These are phyloP conservation scores for Aspergillus quadrilineatus DNA, from an alignment of 2,329 filamentous ascomycete genomes.

Conservation along the genomic window DNA sequence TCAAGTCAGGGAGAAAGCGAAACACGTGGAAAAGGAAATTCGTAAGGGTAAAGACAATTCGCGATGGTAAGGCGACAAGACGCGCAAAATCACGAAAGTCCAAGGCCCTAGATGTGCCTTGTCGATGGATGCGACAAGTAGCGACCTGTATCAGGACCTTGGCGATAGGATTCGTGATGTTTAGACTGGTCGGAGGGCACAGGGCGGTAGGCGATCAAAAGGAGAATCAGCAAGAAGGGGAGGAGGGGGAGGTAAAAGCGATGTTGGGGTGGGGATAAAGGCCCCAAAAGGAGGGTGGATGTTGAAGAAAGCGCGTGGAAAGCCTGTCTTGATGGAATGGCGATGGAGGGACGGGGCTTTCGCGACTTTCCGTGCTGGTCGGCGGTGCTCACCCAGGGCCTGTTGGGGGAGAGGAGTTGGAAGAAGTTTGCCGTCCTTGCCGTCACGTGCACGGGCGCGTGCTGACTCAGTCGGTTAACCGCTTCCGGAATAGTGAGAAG, in stretches of 20 bases:
- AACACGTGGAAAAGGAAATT: constrained; percentile 21
- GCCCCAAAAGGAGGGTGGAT: constrained; percentile 25
- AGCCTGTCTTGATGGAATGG: constrained; percentile 37
- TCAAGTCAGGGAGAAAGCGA: constrained; percentile 19
- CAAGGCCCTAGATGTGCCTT: constrained; percentile 21
- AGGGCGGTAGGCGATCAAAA: constrained; percentile 24
- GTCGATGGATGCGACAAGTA: constrained; percentile 29
- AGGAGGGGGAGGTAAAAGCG: constrained; percentile 19
- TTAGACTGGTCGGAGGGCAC: constrained; percentile 24
- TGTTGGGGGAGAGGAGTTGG: constrained; percentile 32
- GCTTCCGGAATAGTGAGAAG: constrained; percentile 10
- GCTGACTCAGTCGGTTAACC: constrained; percentile 27
- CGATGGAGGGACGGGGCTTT: constrained; percentile 40
- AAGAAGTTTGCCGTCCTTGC: constrained; percentile 32
- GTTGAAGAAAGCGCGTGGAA: constrained; percentile 35
- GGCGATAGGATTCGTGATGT: constrained; percentile 35
- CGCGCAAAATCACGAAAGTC: constrained; percentile 23
- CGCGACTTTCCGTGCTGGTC: constrained; percentile 38
- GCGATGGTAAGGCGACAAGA: constrained; percentile 24
- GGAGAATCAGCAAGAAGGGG: constrained; percentile 21
- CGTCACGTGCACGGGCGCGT: constrained; percentile 23
- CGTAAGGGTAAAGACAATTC: constrained; percentile 24
- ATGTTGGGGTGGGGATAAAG: constrained; percentile 20
- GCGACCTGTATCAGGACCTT: constrained; percentile 31
- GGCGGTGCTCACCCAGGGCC: constrained; percentile 35